These are phyloP conservation scores for Viridothelium virens DNA, from an alignment of 495 filamentous ascomycete species.

Conservation along the genomic window DNA sequence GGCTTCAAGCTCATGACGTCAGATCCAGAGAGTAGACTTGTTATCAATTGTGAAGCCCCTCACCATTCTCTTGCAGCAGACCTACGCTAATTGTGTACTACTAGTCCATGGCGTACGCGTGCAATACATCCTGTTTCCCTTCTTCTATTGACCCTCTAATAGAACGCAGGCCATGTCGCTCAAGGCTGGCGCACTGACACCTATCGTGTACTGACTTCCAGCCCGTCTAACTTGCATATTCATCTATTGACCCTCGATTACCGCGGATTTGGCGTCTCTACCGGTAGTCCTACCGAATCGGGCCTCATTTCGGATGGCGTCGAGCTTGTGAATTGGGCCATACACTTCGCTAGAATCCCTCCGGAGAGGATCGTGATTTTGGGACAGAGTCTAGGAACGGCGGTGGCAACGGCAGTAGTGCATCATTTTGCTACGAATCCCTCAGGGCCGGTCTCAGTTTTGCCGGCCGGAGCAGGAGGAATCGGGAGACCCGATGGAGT, in stretches of 20 bases:
- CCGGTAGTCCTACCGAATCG: slow-evolving; percentile 69
- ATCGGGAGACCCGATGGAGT: background rate
- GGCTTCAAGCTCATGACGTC: slow-evolving; percentile 29
- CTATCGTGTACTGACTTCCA: slow-evolving; percentile 40
- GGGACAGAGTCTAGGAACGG: slow-evolving; percentile 88
- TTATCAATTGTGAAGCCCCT: slow-evolving; percentile 31
- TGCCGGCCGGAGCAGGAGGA: slow-evolving; percentile 6
- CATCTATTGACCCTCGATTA: slow-evolving; percentile 76
- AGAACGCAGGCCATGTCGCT: slow-evolving; percentile 49
- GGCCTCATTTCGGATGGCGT: slow-evolving; percentile 77
- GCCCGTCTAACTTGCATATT: slow-evolving; percentile 41
- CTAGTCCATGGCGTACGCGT: slow-evolving; percentile 17
- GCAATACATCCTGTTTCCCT: background rate
- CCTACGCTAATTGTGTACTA: background rate
- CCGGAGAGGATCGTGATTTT: slow-evolving; percentile 66
- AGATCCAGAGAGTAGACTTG: slow-evolving; percentile 30
- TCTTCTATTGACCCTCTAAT: slow-evolving; percentile 17
- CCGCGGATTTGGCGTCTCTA: slow-evolving; percentile 78
- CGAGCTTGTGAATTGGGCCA: slow-evolving; percentile 62
- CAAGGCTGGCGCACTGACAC: slow-evolving; percentile 46
- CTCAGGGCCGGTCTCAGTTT: background rate
- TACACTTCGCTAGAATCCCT: slow-evolving; percentile 54
- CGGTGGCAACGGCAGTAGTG: slow-evolving; percentile 62
- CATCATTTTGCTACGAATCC: slow-evolving; percentile 52
- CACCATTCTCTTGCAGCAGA: background rate